Conservation (phyloP, 208 protist genomes). For the Leishmania gerbilli region DNA sequence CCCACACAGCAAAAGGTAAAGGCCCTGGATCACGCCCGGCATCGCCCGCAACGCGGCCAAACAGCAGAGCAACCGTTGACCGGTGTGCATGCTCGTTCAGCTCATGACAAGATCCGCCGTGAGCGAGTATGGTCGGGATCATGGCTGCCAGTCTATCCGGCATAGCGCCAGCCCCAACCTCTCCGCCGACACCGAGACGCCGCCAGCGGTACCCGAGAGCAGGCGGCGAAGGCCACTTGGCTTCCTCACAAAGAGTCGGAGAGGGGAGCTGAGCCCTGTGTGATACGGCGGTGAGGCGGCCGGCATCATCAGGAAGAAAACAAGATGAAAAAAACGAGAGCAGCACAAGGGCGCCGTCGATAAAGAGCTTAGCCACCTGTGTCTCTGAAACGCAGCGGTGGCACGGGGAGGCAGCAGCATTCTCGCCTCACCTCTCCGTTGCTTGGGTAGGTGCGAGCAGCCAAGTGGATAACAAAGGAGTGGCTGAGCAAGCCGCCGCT, state of each 20-base stretch:
- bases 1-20: background rate
- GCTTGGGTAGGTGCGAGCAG: background rate
- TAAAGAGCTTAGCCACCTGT: background rate
- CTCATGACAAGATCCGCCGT: background rate
- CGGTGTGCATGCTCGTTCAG: background rate
- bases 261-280: background rate
- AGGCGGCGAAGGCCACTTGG: background rate
- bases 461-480: background rate
- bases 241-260: background rate
- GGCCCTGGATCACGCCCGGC: background rate
- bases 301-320: background rate
- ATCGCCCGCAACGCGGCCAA: background rate
- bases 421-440: background rate
- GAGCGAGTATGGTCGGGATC: background rate
- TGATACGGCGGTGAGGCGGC: background rate
- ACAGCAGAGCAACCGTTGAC: background rate
- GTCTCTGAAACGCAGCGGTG: background rate
- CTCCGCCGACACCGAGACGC: background rate
- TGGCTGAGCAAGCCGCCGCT: background rate
- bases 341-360: background rate
- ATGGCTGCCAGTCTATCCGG: background rate
- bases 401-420: background rate
- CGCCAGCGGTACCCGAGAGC: background rate
- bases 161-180: background rate
- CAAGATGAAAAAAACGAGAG: background rate